These are phyloP conservation scores for Skeletonema menzelii DNA, from an alignment of 108 stramenopile species.

Conservation along the genomic window DNA sequence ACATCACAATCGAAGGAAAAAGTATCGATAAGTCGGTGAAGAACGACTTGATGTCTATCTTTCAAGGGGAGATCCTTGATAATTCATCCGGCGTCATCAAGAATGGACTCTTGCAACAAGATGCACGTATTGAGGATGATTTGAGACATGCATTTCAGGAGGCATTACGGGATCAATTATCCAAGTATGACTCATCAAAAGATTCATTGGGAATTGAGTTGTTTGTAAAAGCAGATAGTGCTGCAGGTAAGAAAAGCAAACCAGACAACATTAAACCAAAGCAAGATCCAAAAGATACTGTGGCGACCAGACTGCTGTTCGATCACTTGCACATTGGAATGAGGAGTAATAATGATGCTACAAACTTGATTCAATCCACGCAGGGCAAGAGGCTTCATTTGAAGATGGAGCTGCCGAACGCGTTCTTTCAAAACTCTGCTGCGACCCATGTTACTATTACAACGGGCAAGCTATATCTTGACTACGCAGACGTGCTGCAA, in stretches of 20 bases:
- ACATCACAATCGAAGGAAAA: not conserved
- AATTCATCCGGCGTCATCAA: not conserved
- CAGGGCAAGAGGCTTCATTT: slow-evolving; percentile 55
- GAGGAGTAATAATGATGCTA: slow-evolving; percentile 58
- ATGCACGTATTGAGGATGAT: slow-evolving; percentile 31
- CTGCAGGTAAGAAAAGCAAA: slow-evolving; percentile 8
- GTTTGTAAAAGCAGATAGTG: slow-evolving; percentile 18
- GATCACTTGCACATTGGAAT: slow-evolving; percentile 41
- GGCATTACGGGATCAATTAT: slow-evolving; percentile 18
- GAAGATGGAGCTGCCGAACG: slow-evolving; percentile 13
- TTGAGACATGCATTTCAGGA: slow-evolving; percentile 40
- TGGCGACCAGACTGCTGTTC: not conserved
- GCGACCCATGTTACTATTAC: slow-evolving; percentile 2
- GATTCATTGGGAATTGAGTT: slow-evolving; percentile 29
- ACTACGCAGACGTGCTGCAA: slow-evolving; percentile 67
- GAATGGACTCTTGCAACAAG: slow-evolving; percentile 1
- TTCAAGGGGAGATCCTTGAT: slow-evolving; percentile 6
- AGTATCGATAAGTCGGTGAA: not conserved
- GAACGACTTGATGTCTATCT: slow-evolving; percentile 15
- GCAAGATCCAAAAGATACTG: not conserved
- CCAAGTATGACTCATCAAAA: not conserved
- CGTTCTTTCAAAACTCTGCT: slow-evolving; percentile 12
- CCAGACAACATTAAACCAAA: slow-evolving; percentile 5
- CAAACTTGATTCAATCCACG: slow-evolving; percentile 47
- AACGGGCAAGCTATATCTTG: slow-evolving; percentile 70